Evolutionary conservation across 768 basidiomycete species (phyloP).

Genomic region (Phaeolepiota aurea): DNA sequence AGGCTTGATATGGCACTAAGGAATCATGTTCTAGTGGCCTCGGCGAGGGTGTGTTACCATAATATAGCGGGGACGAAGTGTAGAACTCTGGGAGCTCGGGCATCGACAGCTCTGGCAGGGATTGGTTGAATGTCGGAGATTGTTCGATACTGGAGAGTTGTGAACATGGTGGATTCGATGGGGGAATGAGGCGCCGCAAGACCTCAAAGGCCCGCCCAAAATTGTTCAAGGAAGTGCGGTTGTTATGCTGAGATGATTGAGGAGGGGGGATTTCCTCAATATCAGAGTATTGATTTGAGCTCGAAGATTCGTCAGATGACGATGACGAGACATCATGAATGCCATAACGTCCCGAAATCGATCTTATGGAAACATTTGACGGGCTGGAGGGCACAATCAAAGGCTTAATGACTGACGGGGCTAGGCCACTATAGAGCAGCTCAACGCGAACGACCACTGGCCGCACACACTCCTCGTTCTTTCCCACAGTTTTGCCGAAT

Average conservation of each 20-base stretch:
- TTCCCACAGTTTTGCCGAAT: slow-evolving; percentile 71
- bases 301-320: slow-evolving; percentile 32
- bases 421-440: slow-evolving; percentile 29
- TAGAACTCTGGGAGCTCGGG: neutral
- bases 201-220: slow-evolving; percentile 21
- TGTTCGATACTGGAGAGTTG: neutral
- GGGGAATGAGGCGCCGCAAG: slow-evolving; percentile 22
- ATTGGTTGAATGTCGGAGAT: too few relatives aligned
- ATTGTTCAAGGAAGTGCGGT: neutral
- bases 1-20: neutral
- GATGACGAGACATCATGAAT: slow-evolving; percentile 41
- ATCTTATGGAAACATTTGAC: slow-evolving; percentile 10
- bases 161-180: slow-evolving; percentile 7
- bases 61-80: neutral
- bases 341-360: slow-evolving; percentile 56
- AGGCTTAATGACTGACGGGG: slow-evolving; percentile 14
- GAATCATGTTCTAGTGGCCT: neutral
- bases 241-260: neutral
- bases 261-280: slow-evolving; percentile 35
- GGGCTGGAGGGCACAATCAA: slow-evolving; percentile 20
- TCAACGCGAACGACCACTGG: slow-evolving; percentile 58
- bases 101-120: neutral
- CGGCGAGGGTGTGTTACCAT: neutral
- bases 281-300: slow-evolving; percentile 32
- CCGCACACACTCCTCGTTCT: slow-evolving; percentile 48